A percentile compares a stretch with the other conserved stretches of the same genome.
These are phyloP conservation scores for Thelonectria blattea DNA, from an alignment of 2,329 filamentous ascomycete genomes.

Conservation along the genomic window DNA sequence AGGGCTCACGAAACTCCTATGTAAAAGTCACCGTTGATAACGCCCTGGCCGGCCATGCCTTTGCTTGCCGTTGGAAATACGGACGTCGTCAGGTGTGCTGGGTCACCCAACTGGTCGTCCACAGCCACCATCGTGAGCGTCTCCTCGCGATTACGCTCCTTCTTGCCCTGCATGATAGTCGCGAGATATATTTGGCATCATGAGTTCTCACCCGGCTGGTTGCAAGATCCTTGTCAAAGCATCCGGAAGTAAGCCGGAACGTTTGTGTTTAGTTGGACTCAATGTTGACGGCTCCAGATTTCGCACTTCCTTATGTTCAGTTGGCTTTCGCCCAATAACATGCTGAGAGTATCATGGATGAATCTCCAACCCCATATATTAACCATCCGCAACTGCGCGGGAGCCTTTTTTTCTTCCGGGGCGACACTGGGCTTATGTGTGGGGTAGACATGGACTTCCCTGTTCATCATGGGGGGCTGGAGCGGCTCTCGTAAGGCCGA, in stretches of 20 bases:
- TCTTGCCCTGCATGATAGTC: neutral
- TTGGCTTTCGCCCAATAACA: neutral
- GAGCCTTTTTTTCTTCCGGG: neutral
- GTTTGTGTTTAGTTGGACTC: neutral
- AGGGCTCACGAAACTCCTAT: slow-evolving; percentile 31
- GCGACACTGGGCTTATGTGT: neutral
- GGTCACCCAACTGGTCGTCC: slow-evolving; percentile 50
- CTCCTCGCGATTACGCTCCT: slow-evolving; percentile 38
- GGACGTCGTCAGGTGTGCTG: slow-evolving; percentile 41
- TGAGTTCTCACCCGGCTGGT: slow-evolving; percentile 1
- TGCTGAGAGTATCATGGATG: neutral
- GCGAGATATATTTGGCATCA: slow-evolving; percentile 4
- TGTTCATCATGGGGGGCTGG: neutral
- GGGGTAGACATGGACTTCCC: neutral
- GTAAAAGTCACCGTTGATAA: slow-evolving; percentile 42
- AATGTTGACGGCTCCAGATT: neutral
- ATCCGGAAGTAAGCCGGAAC: neutral
- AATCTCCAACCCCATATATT: neutral
- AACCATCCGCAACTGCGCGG: neutral
- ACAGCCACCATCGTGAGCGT: slow-evolving; percentile 43
- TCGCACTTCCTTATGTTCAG: neutral
- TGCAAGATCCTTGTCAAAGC: neutral
- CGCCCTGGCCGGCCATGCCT: slow-evolving; percentile 1
- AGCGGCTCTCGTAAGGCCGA: neutral
- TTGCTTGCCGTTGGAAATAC: neutral